Evolutionary conservation across 805 yeast species (phyloP), one percentile per base, ranked within the genome.

Genomic region (Yarrowia sp.): DNA sequence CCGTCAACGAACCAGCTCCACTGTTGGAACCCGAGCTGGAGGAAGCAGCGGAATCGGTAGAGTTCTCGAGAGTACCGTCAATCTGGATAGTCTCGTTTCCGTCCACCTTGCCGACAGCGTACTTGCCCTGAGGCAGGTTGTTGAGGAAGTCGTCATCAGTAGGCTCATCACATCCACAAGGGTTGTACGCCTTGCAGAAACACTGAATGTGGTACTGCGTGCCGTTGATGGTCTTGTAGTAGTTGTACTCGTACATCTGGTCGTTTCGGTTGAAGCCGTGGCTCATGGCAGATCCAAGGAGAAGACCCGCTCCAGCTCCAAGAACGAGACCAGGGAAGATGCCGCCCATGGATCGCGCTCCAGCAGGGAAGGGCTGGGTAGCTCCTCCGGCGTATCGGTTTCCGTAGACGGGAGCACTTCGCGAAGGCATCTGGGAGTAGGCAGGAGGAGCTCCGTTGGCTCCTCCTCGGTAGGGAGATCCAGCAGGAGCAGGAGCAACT

Each of bases 111-210:
- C 64, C 64, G 8, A 48, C 21, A 19, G 61, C 51, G 54, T 61
- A 54, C 26, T 46, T 44, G 35, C 43, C 49, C 11, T 51, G 28
- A 12, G 70, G 68, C 17, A 68, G 63, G 36, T 48, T 33, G 24
- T 43, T 54, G 22, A 69, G 64, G 65, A 67, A 68, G 22, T 61
- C 43, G n/a, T 35, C 48, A 22, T 51, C 63, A 11, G 33, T 38
- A 40, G 63, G 63, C 10, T 49, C 36, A 58, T 69, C 71, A 35
- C 71, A 69, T 2, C 69, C 65, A 64, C 71, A 69, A 12, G 69
- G 69, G 26, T 64, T 58, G 51, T 66, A 24, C 22, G 54, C 51
- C 24, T 65, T 66, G 54, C 71, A 69, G 52, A 63, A 66, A 35
- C 71, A 69, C 35, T 66, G 62, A 14, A 69, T 68, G 38, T 59